phyloP scores from a whole-genome alignment of 805 yeast genomes.

The Metschnikowia arizonensis region DNA sequence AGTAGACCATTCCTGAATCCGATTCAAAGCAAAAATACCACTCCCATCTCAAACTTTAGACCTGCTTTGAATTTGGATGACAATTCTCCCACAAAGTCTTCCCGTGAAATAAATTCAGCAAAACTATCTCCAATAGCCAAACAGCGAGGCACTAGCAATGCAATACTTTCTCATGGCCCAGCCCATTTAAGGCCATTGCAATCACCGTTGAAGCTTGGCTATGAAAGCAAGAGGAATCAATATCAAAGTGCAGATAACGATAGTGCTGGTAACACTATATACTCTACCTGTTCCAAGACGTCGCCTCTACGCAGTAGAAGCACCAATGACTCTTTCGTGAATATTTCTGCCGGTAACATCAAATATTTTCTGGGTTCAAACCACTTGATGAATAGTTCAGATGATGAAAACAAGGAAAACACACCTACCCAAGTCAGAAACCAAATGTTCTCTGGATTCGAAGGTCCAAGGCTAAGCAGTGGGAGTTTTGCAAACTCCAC shows the following conservation, averaged over 20 bases:
- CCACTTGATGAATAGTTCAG: conserved; percentile 1
- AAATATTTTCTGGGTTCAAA: background rate
- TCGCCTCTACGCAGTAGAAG: conserved; percentile 13
- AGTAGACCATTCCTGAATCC: background rate
- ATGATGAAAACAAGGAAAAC: conserved; percentile 17
- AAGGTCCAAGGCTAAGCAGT: conserved; percentile 15
- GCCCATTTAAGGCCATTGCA: conserved; percentile 10
- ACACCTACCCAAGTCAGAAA: background rate
- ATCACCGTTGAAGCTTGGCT: conserved; percentile 3
- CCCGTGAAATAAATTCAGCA: background rate
- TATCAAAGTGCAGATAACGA: conserved; percentile 1
- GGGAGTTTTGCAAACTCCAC: conserved; percentile 36
- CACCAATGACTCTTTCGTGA: background rate
- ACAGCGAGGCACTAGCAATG: background rate
- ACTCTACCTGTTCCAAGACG: conserved; percentile 17
- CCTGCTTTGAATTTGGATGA: background rate
- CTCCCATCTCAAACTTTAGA: background rate
- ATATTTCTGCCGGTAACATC: background rate
- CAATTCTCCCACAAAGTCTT: background rate
- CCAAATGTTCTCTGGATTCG: conserved; percentile 7
- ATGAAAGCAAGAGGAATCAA: background rate
- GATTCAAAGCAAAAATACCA: background rate
- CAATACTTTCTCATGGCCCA: background rate
- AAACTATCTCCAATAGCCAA: conserved; percentile 1
- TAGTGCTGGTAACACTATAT: conserved; percentile 13